Evolutionary conservation across 192 early-diverging fungal species (phyloP), one percentile per base, ranked within the genome.

Genomic region (Coemansia guatemalensis): DNA sequence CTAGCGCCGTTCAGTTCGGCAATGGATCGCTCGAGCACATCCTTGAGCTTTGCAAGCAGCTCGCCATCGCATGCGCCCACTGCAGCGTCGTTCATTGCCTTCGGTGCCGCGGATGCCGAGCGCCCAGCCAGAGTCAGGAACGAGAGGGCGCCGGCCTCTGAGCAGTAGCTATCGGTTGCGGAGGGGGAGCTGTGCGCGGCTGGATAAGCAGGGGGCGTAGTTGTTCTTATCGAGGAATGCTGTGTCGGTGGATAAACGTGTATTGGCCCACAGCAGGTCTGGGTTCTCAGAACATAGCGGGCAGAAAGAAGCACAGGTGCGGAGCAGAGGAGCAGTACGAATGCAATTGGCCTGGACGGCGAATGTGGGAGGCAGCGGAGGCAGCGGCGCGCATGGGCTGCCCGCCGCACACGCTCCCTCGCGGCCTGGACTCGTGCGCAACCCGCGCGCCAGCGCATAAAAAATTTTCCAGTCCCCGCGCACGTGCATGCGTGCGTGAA

Each of bases 1-100:
- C 35, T 49, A n/a, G 71, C 64, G 41, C 32, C 56, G 47, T 73
- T 73, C 21, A 73, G 65, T 21, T 73, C 71, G 35, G 56, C 54
- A 55, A 73, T 58, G 35, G 71, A 49, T 44, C 58, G 71, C 50
- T 63, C 64, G 11, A 73, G 53, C 47, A 64, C 48, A 26, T 24
- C 26, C 20, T 50, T 59, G 58, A 71, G 58, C 63, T 65, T 71
- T 58, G 22, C 29, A 1, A 65, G 57, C 52, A 71, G 63, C 56
- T 60, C 63, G 24, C 52, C 39, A 47, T 65, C 59, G 26, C 39
- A 24, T 11, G 68, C n/a, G 14, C 29, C 56, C 17, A 32, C 62
- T 39, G 29, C 22, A 29, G 14, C 21, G 21, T 39, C 32, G 62
- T 52, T 47, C 68, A 71, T 71, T 26, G 25, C 59, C 27, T 39